Evolutionary conservation across 805 yeast species (phyloP).

Genomic region (Myxozyma lipomycoides): DNA sequence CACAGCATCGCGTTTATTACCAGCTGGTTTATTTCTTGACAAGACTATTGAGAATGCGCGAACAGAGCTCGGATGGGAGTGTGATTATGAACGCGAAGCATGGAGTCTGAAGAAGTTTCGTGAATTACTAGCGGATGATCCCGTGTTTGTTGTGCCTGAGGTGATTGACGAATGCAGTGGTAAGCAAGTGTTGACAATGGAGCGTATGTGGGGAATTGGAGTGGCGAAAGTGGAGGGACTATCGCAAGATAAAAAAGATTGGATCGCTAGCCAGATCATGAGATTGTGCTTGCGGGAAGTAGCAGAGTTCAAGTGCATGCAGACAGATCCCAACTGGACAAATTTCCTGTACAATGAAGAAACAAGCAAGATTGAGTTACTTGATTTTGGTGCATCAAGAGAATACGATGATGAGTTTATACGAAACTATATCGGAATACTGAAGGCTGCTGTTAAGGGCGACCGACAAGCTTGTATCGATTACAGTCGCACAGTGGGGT

Average conservation of each 20-base stretch:
- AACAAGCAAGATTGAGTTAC: slow-evolving; percentile 71
- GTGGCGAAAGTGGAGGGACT: slow-evolving; percentile 63
- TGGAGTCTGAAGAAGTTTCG: slow-evolving; percentile 64
- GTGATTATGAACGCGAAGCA: slow-evolving; percentile 91
- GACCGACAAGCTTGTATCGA: slow-evolving; percentile 63
- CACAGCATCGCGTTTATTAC: slow-evolving; percentile 81
- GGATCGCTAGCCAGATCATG: slow-evolving; percentile 84
- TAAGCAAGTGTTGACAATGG: slow-evolving; percentile 83
- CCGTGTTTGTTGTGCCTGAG: slow-evolving; percentile 71
- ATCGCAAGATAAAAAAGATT: slow-evolving; percentile 68
- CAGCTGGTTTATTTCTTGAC: slow-evolving; percentile 87
- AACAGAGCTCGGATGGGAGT: slow-evolving; percentile 92
- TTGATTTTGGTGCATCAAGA: slow-evolving; percentile 95
- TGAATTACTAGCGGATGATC: slow-evolving; percentile 54
- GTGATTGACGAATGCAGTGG: slow-evolving; percentile 77
- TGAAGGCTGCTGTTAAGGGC: slow-evolving; percentile 67
- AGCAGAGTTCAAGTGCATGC: slow-evolving; percentile 84
- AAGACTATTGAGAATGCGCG: slow-evolving; percentile 91
- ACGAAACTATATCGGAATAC: slow-evolving; percentile 59
- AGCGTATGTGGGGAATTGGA: slow-evolving; percentile 76
- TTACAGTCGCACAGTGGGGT: slow-evolving; percentile 72
- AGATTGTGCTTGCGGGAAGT: slow-evolving; percentile 81
- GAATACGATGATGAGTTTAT: slow-evolving; percentile 68
- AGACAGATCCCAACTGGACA: slow-evolving; percentile 99
- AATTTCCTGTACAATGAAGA: slow-evolving; percentile 77